Evolutionary conservation across 2,329 filamentous ascomycete species (phyloP), one percentile per base, ranked within the genome.

Genomic region (Xylaria sp.): DNA sequence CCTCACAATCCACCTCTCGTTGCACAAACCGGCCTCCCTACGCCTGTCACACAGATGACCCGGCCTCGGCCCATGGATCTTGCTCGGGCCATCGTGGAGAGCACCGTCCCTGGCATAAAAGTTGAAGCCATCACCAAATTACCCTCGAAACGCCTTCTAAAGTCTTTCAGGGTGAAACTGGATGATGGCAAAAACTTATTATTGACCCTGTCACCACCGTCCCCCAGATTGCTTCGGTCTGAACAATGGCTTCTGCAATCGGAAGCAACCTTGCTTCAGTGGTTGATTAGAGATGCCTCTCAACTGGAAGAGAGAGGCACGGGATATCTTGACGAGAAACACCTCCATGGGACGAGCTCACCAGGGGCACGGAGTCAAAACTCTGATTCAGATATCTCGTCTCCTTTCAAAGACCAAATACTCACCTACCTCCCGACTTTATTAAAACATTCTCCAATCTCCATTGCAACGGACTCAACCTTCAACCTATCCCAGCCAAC

Each of bases 181-280:
- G 76, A 75, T n/a, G 74, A 79, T 56, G 74, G 73, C 6, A 73
- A 73, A 13, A 69, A 65, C 8, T 66, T 82, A 23, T 61, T 77
- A 34, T 71, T 83, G 47, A 74, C 76, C 42, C 66, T 80, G 3
- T 70, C 78, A n/a, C 78, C 78, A 42, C 64, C 73, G n/a, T 72
- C 75, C 59, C 68, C 76, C 54, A 75, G 76, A 57, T 70, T 81
- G 34, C 71, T 83, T 37, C 76, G 80, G 35, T 78, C 72, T 53
- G 81, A 83, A 66, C 75, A 75, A 52, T 74, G 69, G 42, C 73
- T 77, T 48, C 70, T 79, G 53, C 67, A 71, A 23, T 76, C 79
- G 19, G 80, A 83, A 64, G 76, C 76, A 8, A 68, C 73, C 7
- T 65, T 80, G 1, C 65, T 83, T 44, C 71, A 69, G 56, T 83